Conservation (phyloP, 768 basidiomycete genomes). For the Tephrocybe sp. region DNA sequence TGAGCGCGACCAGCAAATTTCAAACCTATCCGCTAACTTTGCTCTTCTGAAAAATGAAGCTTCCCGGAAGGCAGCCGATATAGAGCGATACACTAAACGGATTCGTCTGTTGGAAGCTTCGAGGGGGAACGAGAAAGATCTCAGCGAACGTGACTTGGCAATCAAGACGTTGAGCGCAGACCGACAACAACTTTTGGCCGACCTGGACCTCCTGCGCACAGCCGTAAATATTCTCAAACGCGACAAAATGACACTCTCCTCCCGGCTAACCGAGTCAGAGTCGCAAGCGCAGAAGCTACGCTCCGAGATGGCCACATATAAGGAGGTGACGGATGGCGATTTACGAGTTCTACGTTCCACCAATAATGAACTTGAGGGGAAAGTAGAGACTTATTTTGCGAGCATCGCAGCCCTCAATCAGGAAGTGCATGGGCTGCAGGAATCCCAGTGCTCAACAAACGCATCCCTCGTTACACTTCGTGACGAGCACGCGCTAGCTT, state of each 20-base stretch:
- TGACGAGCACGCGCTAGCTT: neutral
- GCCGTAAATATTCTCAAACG: constrained; percentile 7
- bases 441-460: neutral
- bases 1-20: constrained; percentile 24
- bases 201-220: constrained; percentile 15
- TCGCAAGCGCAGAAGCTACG: constrained; percentile 1
- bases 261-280: constrained; percentile 10
- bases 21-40: constrained; percentile 19
- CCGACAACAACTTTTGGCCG: constrained; percentile 8
- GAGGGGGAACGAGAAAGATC: constrained; percentile 13
- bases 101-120: constrained; percentile 12
- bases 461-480: neutral
- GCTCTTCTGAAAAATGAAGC: constrained; percentile 15
- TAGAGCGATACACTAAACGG: constrained; percentile 7
- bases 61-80: constrained; percentile 8
- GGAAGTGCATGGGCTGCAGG: neutral
- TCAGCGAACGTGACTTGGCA: constrained; percentile 15
- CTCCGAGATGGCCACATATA: neutral
- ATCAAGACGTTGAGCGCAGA: constrained; percentile 12
- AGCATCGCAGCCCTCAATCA: constrained; percentile 4
- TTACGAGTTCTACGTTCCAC: constrained; percentile 1
- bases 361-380: neutral
- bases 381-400: neutral
- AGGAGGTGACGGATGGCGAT: neutral
- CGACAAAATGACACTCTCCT: constrained; percentile 6